phyloP scores from a whole-genome alignment of 2,329 filamentous ascomycete genomes.

The Exophiala aquamarina region DNA sequence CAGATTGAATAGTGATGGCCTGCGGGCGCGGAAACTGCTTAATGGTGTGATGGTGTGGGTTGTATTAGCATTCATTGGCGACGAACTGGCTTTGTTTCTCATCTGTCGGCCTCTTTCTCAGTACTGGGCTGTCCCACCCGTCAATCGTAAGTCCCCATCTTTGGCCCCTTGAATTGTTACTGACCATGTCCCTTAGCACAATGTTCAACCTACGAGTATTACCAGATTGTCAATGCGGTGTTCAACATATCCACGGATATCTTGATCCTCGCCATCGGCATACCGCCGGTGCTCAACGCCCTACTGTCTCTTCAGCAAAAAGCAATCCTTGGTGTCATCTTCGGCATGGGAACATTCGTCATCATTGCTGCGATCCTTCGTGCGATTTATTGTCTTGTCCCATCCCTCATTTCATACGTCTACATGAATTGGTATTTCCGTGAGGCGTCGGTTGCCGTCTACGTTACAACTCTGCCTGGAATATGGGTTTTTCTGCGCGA shows the following conservation, averaged over 20 bases:
- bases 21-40: slow-evolving; percentile 29
- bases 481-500: slow-evolving; percentile 53
- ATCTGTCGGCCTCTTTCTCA: slow-evolving; percentile 51
- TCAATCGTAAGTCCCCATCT: slow-evolving; percentile 24
- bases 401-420: slow-evolving; percentile 33
- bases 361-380: slow-evolving; percentile 51
- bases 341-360: slow-evolving; percentile 47
- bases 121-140: slow-evolving; percentile 51
- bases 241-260: slow-evolving; percentile 48
- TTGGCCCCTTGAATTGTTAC: neutral
- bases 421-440: slow-evolving; percentile 52
- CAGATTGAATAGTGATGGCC: slow-evolving; percentile 7
- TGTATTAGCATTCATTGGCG: slow-evolving; percentile 46
- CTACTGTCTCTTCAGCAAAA: slow-evolving; percentile 44
- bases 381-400: slow-evolving; percentile 48
- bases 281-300: slow-evolving; percentile 43
- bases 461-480: slow-evolving; percentile 53
- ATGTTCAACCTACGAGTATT: slow-evolving; percentile 45
- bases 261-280: slow-evolving; percentile 43
- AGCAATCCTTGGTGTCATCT: slow-evolving; percentile 42
- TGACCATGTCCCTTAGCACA: slow-evolving; percentile 26
- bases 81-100: slow-evolving; percentile 52
- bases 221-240: slow-evolving; percentile 46
- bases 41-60: slow-evolving; percentile 44
- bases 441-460: slow-evolving; percentile 44